Evolutionary conservation across 139 green algal genomes (phyloP), one percentile per base, ranked within the genome.

Genomic region (Coelastrella sp.): DNA sequence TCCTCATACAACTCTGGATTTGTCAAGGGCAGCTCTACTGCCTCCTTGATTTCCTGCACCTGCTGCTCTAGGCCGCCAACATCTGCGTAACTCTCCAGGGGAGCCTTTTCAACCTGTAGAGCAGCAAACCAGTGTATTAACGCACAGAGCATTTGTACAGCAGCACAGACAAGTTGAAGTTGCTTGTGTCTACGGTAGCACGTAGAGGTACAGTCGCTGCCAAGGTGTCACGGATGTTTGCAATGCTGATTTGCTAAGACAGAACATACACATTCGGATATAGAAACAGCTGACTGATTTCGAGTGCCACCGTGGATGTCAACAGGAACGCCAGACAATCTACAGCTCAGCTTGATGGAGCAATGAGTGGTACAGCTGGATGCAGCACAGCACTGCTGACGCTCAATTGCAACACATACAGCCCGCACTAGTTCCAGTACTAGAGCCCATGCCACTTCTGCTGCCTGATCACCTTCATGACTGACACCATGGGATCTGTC

Each of bases 1-100:
- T 99, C 97, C 85, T 99, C 96, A 75, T 99, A 99, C 64, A 99
- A 94, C 92, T 99, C 98, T 4, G 98, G 97, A 86, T 99, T 96
- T 4, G 97, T 99, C 25, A 99, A 88, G 0, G 98, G 98, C 83
- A 99, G 94, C 92, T 99, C 98, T 71, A 99, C 98, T n/a, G 97
- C 97, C 93, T 99, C 98, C 86, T 99, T 99, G 84, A 99, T 99
- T 91, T 99, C 97, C 90, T 96, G 93, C 48, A 98, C 96, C 90
- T 99, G 97, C 68, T 93, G 89, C 82, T 99, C 97, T 63, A 98
- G 92, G 0, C 97, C 97, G 38, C 97, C 97, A 66, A 99, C 98
- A 85, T 99, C 98, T 8, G 96, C 96, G 87, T 99, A 99, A 0
- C 89, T 95, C 90, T 99, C 98, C 45, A 96, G 90, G 0, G 98